Base-by-base conservation (phyloP, 495 filamentous ascomycete genomes). In the Penicillium paxilli region DNA sequence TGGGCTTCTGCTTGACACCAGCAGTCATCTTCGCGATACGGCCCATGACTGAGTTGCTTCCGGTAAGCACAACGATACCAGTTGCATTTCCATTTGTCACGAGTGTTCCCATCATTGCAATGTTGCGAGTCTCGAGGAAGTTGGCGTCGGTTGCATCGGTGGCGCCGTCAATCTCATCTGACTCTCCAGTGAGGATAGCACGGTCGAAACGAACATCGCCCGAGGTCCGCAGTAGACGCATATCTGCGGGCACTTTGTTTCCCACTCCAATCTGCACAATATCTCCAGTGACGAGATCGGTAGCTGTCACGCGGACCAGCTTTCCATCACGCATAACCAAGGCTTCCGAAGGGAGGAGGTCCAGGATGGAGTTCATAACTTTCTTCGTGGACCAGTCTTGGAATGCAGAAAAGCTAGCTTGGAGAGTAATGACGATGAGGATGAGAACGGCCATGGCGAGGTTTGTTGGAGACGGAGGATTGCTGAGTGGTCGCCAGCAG, bases 181-280 rank as follows among this genome's bases (percentile, higher is more conserved):
- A 83, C 71, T 89, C 85, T 25, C 85, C 87, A 5, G 87, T 92
- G 4, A 91, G 70, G 38, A 92, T 84, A 1, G 84, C 81, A 19
- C 87, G 78, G 59, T 92, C 88, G 60, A 92, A 87, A 55, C 84
- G 84, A 20, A 83, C 77, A 69, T 91, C 88, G 0, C 78, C 79
- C 0, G 83, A 87, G 33, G 79, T 80, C 23, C 84, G 72, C 9
- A 87, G 55, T 53, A 91, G 82, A 21, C 87, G 81, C 49, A 90
- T 75, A 62, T 91, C 88, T 0, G 89, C 88, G 0, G 87, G 86
- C 1, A 91, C 70, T 57, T 87, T 89, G 65, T 88, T 85, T 10
- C 88, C 88, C 2, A 83, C 75, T 41, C 80, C 83, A 56, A 92
- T 80, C 42, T 77, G 66, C 0, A 90, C 70, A 7, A 91, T 66